Percentiles rank a stretch among this genome's conserved stretches.
Conservation (phyloP, 306 rosid genomes). For the Citrullus colocynthis region DNA sequence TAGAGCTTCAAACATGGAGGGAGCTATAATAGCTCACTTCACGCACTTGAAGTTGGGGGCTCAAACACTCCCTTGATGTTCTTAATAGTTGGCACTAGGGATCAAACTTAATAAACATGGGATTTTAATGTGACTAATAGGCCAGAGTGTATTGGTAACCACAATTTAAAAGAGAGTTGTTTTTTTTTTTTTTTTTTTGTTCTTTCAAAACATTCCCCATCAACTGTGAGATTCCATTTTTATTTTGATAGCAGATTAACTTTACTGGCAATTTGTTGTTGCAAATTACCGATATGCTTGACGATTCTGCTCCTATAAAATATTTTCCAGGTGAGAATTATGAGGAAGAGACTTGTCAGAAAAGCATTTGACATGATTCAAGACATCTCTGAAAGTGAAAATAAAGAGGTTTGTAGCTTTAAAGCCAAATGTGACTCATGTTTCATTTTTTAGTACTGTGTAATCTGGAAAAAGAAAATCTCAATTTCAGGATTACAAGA, state of each 20-base stretch:
- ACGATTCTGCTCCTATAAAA: neutral
- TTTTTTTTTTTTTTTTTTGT: too few species aligned
- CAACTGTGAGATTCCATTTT: neutral
- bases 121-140: neutral
- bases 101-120: neutral
- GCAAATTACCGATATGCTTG: neutral
- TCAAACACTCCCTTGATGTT: neutral
- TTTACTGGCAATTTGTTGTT: neutral
- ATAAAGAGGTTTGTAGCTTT: slow-evolving; percentile 57
- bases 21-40: too few species aligned
- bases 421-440: neutral
- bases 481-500: slow-evolving; percentile 73
- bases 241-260: neutral
- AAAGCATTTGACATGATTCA: slow-evolving; percentile 98
- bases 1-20: too few species aligned
- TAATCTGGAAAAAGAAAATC: slow-evolving; percentile 3
- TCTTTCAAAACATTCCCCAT: neutral
- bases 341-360: slow-evolving; percentile 96
- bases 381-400: slow-evolving; percentile 76
- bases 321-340: slow-evolving; percentile 75
- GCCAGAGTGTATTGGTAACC: neutral
- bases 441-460: slow-evolving; percentile 11
- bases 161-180: neutral
- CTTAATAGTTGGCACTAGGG: neutral
- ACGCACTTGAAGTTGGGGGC: too few species aligned